Conservation (phyloP, 148 eudicot genomes). For the Fagopyrum tataricum region DNA sequence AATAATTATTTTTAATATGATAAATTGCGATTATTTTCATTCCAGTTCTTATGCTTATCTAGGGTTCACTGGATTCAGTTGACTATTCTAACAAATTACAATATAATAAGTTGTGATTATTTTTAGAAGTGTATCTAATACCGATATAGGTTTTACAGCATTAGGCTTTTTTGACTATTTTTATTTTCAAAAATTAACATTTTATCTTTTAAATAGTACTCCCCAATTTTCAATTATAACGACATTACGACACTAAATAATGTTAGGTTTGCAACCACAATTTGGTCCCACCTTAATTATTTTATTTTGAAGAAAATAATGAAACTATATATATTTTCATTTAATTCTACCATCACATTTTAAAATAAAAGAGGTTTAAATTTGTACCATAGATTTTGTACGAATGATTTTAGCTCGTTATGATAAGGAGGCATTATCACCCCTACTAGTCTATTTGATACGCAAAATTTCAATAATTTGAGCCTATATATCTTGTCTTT, state of each 20-base stretch:
- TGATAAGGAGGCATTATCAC: not conserved
- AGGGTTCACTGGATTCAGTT: too few species aligned
- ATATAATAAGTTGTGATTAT: too few species aligned
- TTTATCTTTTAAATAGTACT: not conserved
- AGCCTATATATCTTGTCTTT: not conserved
- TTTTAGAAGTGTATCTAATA: too few species aligned
- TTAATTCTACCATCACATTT: not conserved
- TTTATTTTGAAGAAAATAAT: not conserved
- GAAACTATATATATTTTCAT: not conserved
- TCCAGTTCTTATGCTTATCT: too few species aligned
- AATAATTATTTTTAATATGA: too few species aligned
- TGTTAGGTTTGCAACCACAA: not conserved
- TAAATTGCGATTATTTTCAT: too few species aligned
- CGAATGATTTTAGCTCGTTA: not conserved
- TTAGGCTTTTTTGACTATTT: too few species aligned
- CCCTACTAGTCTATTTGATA: slow-evolving; percentile 4
- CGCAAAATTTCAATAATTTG: not conserved
- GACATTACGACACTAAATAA: not conserved
- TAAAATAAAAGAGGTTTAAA: not conserved
- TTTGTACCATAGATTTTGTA: slow-evolving; percentile 2
- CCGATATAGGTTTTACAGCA: too few species aligned
- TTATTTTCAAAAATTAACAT: not conserved
- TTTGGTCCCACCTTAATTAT: not conserved
- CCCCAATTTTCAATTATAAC: not conserved
- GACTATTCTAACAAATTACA: too few species aligned